Evolutionary conservation across 1,284 basidiomycete species (phyloP).

Genomic region (Malassezia yamatoensis): DNA sequence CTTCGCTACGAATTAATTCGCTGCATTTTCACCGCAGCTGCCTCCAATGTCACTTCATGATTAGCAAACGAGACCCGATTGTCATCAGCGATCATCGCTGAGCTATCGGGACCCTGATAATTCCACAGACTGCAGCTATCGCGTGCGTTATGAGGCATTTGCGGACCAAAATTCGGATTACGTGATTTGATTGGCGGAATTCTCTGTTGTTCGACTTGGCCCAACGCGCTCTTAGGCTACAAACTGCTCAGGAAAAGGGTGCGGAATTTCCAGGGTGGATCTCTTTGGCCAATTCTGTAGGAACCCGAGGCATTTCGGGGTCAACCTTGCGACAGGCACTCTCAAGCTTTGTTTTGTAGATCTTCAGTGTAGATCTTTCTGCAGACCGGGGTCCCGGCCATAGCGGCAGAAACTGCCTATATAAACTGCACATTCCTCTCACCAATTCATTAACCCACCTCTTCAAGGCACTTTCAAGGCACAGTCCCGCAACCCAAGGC

Average conservation of each 20-base stretch:
- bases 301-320: background rate
- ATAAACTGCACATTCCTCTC: background rate
- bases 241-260: background rate
- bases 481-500: background rate
- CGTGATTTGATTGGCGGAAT: background rate
- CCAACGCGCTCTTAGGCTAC: too few species aligned
- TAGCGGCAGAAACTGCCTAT: background rate
- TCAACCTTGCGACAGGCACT: background rate
- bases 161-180: too few species aligned
- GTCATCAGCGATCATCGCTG: too few species aligned
- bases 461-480: conserved; percentile 3
- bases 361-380: background rate
- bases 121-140: too few species aligned
- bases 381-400: background rate
- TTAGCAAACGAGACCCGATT: too few species aligned
- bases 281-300: too few species aligned
- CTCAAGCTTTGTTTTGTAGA: background rate
- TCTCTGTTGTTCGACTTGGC: too few species aligned
- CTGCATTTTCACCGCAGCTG: too few species aligned
- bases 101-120: too few species aligned
- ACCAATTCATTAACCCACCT: background rate
- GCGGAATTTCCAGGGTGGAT: background rate
- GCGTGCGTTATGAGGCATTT: too few species aligned
- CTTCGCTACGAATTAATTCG: too few species aligned
- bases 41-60: too few species aligned